Conservation (phyloP, 1,139 yeast genomes). For the Yamadazyma blattariae region DNA sequence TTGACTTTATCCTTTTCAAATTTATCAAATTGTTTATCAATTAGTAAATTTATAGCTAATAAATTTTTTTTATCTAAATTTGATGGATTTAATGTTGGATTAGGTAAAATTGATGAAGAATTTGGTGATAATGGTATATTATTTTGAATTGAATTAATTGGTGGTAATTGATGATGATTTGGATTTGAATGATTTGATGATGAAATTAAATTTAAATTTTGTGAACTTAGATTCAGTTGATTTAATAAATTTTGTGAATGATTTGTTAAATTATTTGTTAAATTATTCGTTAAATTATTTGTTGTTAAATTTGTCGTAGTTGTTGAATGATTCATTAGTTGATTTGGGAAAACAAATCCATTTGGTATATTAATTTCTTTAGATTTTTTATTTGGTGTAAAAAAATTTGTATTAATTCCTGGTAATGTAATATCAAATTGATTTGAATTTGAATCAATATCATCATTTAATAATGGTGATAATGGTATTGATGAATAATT, state of each 20-base stretch:
- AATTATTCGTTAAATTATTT: not conserved
- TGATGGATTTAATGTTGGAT: slow-evolving; percentile 25
- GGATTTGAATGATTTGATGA: not conserved
- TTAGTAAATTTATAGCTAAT: slow-evolving; percentile 3
- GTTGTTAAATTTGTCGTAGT: not conserved
- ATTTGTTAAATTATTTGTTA: not conserved
- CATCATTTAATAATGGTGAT: slow-evolving; percentile 37
- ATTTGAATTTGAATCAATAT: slow-evolving; percentile 17
- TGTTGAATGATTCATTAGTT: slow-evolving; percentile 3
- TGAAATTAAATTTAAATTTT: not conserved
- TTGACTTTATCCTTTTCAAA: not conserved
- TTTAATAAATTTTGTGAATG: not conserved
- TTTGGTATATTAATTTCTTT: not conserved
- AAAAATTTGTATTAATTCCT: slow-evolving; percentile 11
- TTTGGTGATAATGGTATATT: slow-evolving; percentile 27
- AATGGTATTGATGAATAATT: slow-evolving; percentile 24
- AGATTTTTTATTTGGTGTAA: slow-evolving; percentile 3
- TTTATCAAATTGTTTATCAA: slow-evolving; percentile 6
- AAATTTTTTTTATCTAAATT: slow-evolving; percentile 13
- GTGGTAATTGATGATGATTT: slow-evolving; percentile 21
- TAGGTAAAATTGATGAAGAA: slow-evolving; percentile 9
- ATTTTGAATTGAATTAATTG: slow-evolving; percentile 37
- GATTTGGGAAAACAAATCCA: slow-evolving; percentile 15
- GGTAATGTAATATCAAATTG: slow-evolving; percentile 11
- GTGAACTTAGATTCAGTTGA: slow-evolving; percentile 1